phyloP scores from a whole-genome alignment of 1,139 yeast species.

The Candida tetrigidarum region DNA sequence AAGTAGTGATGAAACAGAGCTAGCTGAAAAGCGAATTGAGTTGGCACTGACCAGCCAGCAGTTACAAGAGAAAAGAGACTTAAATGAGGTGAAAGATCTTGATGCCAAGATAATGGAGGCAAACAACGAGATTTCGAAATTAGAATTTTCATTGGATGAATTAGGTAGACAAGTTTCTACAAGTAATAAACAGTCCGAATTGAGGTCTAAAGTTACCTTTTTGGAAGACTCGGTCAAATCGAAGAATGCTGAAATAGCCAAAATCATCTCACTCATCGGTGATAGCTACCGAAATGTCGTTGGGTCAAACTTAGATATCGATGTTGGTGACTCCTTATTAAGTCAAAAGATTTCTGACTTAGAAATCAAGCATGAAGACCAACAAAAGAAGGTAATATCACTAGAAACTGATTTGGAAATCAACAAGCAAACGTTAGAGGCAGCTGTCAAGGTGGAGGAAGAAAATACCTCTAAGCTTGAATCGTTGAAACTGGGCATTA shows the following conservation, averaged over 20 bases:
- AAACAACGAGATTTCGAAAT: slow-evolving; percentile 37
- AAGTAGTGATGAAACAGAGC: slow-evolving; percentile 33
- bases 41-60: slow-evolving; percentile 37
- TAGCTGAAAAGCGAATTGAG: slow-evolving; percentile 33
- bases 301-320: slow-evolving; percentile 26
- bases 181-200: slow-evolving; percentile 62
- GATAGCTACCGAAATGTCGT: slow-evolving; percentile 15
- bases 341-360: slow-evolving; percentile 17
- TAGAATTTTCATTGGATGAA: slow-evolving; percentile 61
- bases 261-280: slow-evolving; percentile 12
- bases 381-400: slow-evolving; percentile 14
- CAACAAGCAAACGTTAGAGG: slow-evolving; percentile 11
- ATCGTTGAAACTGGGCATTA: slow-evolving; percentile 24
- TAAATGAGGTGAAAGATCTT: slow-evolving; percentile 32
- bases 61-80: slow-evolving; percentile 28
- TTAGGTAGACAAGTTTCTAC: slow-evolving; percentile 53
- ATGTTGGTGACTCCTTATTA: slow-evolving; percentile 25
- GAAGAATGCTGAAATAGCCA: slow-evolving; percentile 26
- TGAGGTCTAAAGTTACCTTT: slow-evolving; percentile 53
- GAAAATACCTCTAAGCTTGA: slow-evolving; percentile 23
- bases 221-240: slow-evolving; percentile 39
- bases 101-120: slow-evolving; percentile 42
- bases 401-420: slow-evolving; percentile 17
- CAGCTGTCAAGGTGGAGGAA: slow-evolving; percentile 11
- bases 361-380: slow-evolving; percentile 14